These are phyloP conservation scores for Aspergillus campestris DNA, from an alignment of 495 filamentous ascomycete genomes.

Conservation along the genomic window DNA sequence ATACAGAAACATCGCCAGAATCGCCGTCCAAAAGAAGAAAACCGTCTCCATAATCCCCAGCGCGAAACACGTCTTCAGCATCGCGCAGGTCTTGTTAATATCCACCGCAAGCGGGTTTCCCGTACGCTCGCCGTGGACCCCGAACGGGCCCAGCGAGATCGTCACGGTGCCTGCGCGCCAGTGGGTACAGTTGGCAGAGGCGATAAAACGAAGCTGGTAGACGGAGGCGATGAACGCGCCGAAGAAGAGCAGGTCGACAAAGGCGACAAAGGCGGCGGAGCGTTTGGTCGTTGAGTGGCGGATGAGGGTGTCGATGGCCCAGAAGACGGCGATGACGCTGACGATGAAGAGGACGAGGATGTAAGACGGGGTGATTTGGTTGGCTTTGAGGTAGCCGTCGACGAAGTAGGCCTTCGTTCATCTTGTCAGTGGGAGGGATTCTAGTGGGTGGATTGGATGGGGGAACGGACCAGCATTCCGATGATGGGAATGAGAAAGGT, in stretches of 20 bases:
- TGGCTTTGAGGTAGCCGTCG: conserved; percentile 57
- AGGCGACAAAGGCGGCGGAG: conserved; percentile 66
- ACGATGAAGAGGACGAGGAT: conserved; percentile 90
- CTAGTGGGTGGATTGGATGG: not conserved
- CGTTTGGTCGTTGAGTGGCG: conserved; percentile 62
- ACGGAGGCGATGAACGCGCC: conserved; percentile 77
- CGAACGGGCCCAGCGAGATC: conserved; percentile 53
- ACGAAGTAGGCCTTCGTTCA: conserved; percentile 63
- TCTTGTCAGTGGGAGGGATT: conserved; percentile 5
- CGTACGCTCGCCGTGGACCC: conserved; percentile 30
- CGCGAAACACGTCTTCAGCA: conserved; percentile 82
- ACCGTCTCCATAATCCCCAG: conserved; percentile 81
- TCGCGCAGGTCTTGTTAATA: conserved; percentile 68
- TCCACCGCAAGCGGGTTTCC: conserved; percentile 36
- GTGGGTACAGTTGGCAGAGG: conserved; percentile 53
- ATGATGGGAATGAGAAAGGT: conserved; percentile 78
- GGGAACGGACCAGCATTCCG: conserved; percentile 61
- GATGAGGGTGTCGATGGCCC: conserved; percentile 75
- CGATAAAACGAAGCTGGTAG: conserved; percentile 65
- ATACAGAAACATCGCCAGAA: conserved; percentile 53
- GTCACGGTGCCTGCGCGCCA: conserved; percentile 42
- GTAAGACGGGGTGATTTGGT: conserved; percentile 66
- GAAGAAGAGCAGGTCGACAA: conserved; percentile 74
- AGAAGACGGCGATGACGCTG: conserved; percentile 68
- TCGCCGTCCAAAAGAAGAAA: conserved; percentile 68